These are phyloP conservation scores for Diaporthe amygdali DNA, from an alignment of 2,329 filamentous ascomycete species.

Conservation along the genomic window DNA sequence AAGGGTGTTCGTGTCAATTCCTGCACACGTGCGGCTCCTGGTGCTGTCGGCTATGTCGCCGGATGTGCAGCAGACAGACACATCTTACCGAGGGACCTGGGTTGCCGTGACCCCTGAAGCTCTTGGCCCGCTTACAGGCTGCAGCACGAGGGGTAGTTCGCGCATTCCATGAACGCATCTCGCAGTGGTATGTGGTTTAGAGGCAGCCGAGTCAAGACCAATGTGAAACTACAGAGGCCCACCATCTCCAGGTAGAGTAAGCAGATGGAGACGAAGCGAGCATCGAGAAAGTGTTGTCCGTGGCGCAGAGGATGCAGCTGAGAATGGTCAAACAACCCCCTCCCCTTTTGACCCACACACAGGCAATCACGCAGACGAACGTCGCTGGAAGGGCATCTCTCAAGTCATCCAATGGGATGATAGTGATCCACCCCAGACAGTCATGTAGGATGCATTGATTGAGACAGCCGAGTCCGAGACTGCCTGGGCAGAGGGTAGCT, in stretches of 20 bases:
- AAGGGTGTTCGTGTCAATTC: background rate
- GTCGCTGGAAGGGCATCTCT: background rate
- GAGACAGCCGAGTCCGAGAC: background rate
- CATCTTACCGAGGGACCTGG: background rate
- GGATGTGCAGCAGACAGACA: background rate
- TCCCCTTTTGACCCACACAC: background rate
- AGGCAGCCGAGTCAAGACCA: background rate
- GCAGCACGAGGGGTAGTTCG: background rate
- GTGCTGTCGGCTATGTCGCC: background rate
- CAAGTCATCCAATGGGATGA: background rate
- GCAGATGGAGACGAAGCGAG: background rate
- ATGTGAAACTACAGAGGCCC: background rate
- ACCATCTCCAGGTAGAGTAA: background rate
- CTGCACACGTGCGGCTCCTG: background rate
- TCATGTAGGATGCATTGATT: background rate
- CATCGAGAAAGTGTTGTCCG: background rate
- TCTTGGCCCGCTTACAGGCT: no score
- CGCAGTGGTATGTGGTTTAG: background rate
- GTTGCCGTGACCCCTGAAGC: background rate
- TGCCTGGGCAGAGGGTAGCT: background rate
- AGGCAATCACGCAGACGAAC: background rate
- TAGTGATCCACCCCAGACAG: background rate
- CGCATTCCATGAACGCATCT: conserved; percentile 1
- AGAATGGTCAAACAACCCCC: conserved; percentile 9
- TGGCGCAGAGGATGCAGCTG: conserved; percentile 5